Base-by-base conservation (phyloP, 805 yeast genomes). In the Ogataea henricii region DNA sequence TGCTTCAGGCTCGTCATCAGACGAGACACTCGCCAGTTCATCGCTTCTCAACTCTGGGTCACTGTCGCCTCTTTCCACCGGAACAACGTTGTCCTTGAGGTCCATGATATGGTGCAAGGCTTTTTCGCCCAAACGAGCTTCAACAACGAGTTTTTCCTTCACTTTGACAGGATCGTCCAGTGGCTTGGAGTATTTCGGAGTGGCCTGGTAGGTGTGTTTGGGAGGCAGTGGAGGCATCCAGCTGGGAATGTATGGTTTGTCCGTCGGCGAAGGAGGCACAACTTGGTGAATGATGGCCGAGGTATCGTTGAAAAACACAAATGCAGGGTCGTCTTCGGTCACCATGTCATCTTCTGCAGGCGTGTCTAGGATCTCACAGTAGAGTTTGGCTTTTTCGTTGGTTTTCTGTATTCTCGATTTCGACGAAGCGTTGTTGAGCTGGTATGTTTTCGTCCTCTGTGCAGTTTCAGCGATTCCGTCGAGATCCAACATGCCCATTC, bases 221-320 rank as follows among this genome's bases (percentile, higher is more conserved):
- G 98, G 96, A 1, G 99, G 99, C 23, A 92, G 73, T 10, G 82
- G 81, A 0, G 99, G 99, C 56, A 92, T 69, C 83, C 90, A 90
- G 5, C 69, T 61, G 0, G 95, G 95, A 6, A 88, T 75, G 49
- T 80, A 79, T 4, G 64, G 61, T 40, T 69, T 69, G 30, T 65
- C 54, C 22, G 65, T 60, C 18, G 72, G 68, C 1, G 68, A 64
- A 29, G 83, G 68, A 47, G 83, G 90, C 12, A 85, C 78, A 21
- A 87, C 71, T 41, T 75, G 70, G 2, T 80, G 72, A 3, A 59
- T 52, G 3, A 81, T 70, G 45, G 74, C 78, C 42, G 78, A 73
- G 21, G 71, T 72, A 48, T 78, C 78, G 34, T 77, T 71, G 52
- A 74, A 74, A 60, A 82, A 82, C 41, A 81, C 80, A 41, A 73